Base-by-base conservation (phyloP, 2,329 filamentous ascomycete genomes). In the Ilyonectria mors-panacis region DNA sequence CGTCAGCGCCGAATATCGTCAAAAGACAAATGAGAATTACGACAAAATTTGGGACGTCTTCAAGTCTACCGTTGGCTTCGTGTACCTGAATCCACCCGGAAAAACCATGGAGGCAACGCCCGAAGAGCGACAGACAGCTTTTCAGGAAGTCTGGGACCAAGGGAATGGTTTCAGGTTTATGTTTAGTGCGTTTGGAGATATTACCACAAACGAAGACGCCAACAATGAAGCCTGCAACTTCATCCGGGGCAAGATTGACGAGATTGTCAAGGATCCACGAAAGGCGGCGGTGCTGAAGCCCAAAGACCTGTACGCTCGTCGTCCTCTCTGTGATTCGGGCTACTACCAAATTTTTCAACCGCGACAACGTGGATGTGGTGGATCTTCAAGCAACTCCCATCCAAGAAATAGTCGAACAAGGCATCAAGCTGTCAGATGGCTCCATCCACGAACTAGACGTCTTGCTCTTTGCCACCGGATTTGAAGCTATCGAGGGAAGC, bases 331-430 rank as follows among this genome's bases (percentile, higher is more conserved):
- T 51, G 86, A 88, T 61, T 78, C 81, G 28, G 77, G 78, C 7
- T 88, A 86, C 74, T 88, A 83, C 68, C 86, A 89, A 67, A 79
- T 81, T 0, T 0, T 84, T 26, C 68, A 85, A 87, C 69, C 78
- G 81, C 42, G 74, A 78, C 1, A 82, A 85, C 42, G 84, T 88
- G 3, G 72, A 82, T 1, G 70, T 88, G 2, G 79, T 88, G 13
- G 82, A 86, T 61, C 73, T 87, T 21, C 81, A 79, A 4, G 71
- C 79, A 12, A 81, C 80, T 5, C 80, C 82, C 0, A 84, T 88
- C 60, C 73, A 76, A 5, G 70, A 74, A 5, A 75, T 85, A 21
- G 81, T 77, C 0, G 72, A 77, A 3, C 78, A 70, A 0, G 84
- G 84, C 0, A 76, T 85, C 51, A 69, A 69, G 28, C 77, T 78